Percentiles rank a stretch among this genome's conserved stretches.
Conservation (phyloP, 306 rosid species). For the Gastrolobium bilobum region DNA sequence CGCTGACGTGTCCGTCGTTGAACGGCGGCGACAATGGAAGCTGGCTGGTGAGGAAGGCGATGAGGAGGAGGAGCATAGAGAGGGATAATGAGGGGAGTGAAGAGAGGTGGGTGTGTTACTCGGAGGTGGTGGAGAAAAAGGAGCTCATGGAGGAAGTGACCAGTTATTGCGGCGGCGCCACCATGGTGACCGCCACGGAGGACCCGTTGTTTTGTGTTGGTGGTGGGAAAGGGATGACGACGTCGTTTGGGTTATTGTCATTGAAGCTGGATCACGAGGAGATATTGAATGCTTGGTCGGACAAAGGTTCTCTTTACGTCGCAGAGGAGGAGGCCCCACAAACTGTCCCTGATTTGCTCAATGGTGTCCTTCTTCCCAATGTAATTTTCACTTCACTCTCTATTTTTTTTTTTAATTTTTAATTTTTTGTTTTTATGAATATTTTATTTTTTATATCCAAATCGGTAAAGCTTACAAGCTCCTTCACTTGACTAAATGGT, state of each 20-base stretch:
- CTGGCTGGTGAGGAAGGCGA: conserved; percentile 77
- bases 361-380: conserved; percentile 42
- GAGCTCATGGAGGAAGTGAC: conserved; percentile 62
- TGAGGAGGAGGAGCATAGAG: conserved; percentile 59
- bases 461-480: no score
- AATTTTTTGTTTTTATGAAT: no score
- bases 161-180: conserved; percentile 40
- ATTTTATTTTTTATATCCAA: no score
- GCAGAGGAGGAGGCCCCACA: conserved; percentile 67
- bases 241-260: conserved; percentile 57
- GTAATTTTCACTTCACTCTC: conserved; percentile 53
- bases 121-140: conserved; percentile 81
- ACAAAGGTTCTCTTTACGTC: conserved; percentile 76
- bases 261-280: conserved; percentile 89
- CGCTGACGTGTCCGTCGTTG: conserved; percentile 42
- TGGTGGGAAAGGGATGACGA: background rate
- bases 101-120: conserved; percentile 92
- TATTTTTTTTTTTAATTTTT: background rate
- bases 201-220: no score
- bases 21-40: conserved; percentile 12
- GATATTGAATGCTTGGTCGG: conserved; percentile 92
- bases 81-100: conserved; percentile 55
- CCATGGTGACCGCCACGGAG: no score
- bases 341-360: conserved; percentile 67
- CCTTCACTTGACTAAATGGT: no score